phyloP scores from a whole-genome alignment of 1,139 yeast genomes.

The Blastobotrys ciferrii region DNA sequence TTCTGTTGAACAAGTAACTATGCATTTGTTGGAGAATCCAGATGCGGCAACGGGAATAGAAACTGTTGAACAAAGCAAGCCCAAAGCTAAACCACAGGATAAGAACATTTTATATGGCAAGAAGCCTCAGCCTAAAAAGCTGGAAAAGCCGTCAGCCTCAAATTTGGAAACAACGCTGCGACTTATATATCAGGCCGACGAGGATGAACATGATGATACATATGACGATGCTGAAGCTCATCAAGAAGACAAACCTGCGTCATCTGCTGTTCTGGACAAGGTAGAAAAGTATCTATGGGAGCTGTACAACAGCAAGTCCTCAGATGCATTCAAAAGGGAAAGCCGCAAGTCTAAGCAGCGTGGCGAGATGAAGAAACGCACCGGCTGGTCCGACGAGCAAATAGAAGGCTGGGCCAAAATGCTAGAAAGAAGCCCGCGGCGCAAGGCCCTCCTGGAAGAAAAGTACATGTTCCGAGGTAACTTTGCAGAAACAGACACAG shows the following conservation, averaged over 20 bases:
- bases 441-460: conserved; percentile 52
- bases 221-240: conserved; percentile 67
- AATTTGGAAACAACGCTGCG: conserved; percentile 52
- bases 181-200: conserved; percentile 68
- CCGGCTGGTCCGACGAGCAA: conserved; percentile 83
- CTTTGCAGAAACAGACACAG: conserved; percentile 16
- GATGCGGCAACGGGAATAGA: no score
- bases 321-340: conserved; percentile 49
- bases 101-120: conserved; percentile 12
- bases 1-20: conserved; percentile 59
- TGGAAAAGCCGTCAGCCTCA: conserved; percentile 46
- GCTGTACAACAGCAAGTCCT: conserved; percentile 49
- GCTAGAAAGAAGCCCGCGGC: conserved; percentile 61
- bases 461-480: conserved; percentile 46
- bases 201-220: conserved; percentile 80
- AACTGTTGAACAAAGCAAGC: conserved; percentile 29
- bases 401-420: conserved; percentile 91
- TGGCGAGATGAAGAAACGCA: conserved; percentile 48
- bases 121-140: conserved; percentile 24
- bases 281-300: conserved; percentile 58
- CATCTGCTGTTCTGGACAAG: conserved; percentile 29
- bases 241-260: conserved; percentile 22
- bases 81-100: conserved; percentile 6
- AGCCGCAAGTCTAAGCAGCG: conserved; percentile 55
- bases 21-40: conserved; percentile 62